These are phyloP conservation scores for Nakazawaea pomicola DNA, from an alignment of 805 yeast genomes.

Conservation along the genomic window DNA sequence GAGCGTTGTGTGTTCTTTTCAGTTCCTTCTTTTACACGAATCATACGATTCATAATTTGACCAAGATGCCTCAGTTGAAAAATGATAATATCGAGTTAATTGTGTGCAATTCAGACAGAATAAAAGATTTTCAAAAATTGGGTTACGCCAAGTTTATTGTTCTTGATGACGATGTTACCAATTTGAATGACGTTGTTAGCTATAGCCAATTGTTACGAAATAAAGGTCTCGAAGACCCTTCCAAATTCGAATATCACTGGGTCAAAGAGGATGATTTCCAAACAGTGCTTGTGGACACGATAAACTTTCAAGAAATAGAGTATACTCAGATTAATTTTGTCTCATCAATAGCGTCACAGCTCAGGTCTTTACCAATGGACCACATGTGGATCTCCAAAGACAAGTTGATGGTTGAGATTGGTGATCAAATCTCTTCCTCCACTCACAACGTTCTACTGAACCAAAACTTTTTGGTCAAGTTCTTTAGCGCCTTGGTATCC, in stretches of 20 bases:
- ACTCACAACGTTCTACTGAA: slow-evolving; percentile 10
- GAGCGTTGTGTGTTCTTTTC: slow-evolving; percentile 20
- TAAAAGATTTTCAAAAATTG: slow-evolving; percentile 10
- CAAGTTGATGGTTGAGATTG: slow-evolving; percentile 17
- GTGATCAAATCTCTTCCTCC: not conserved
- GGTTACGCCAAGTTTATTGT: slow-evolving; percentile 25
- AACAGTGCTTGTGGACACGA: slow-evolving; percentile 23
- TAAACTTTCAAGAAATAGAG: slow-evolving; percentile 18
- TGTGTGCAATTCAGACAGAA: slow-evolving; percentile 16
- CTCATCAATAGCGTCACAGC: slow-evolving; percentile 28
- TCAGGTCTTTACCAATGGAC: slow-evolving; percentile 25
- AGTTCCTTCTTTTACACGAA: slow-evolving; percentile 21
- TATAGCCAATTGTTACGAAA: slow-evolving; percentile 5
- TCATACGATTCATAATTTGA: slow-evolving; percentile 7
- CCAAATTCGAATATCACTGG: slow-evolving; percentile 10
- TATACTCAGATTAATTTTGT: slow-evolving; percentile 30
- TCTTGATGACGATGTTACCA: slow-evolving; percentile 16
- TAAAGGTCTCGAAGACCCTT: not conserved
- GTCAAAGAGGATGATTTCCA: slow-evolving; percentile 19
- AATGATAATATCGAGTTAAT: slow-evolving; percentile 25
- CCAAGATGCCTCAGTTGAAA: slow-evolving; percentile 8
- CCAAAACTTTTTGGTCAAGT: slow-evolving; percentile 29
- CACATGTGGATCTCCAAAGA: slow-evolving; percentile 24
- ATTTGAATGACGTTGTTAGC: slow-evolving; percentile 23
- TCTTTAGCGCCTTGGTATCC: slow-evolving; percentile 34